Evolutionary conservation across 2,329 filamentous ascomycete species (phyloP), one percentile per base, ranked within the genome.

Genomic region (Fusarium floridanum): DNA sequence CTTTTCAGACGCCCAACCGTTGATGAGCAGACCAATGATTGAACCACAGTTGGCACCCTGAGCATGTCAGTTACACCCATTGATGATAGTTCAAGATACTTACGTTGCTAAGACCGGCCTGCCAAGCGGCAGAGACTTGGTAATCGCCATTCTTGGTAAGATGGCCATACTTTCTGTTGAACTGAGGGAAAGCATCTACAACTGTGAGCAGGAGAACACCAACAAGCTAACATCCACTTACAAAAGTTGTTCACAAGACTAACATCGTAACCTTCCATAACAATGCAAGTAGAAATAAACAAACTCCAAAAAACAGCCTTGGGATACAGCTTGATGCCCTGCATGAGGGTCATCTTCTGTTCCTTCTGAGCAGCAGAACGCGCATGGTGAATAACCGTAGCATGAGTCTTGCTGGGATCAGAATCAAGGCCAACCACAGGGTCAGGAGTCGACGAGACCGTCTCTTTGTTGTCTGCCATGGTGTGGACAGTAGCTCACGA

Each of bases 201-300:
- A 5, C 5, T 20, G 27, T 32, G 1, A 24, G 66, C 17, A 64
- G 27, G 22, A n/a, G 16, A 60, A 34, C 2, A 17, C 3, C 12
- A 34, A 32, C 24, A 1, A n/a, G 22, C 5, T 5, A 27, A 11
- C 8, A 37, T 3, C 2, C 11, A 67, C 74, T 53, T 27, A 76
- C 74, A 76, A 8, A 76, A 76, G 43, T 77, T 77, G 63, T 76
- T 76, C 0, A 76, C 74, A 0, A 76, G 55, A 4, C 66, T 67
- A 27, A 76, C 73, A 3, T 76, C 74, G 5, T 75, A 76, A 10
- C 74, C 74, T 55, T 76, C 74, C 74, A 76, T 76, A 16, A 76
- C 74, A 61, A 76, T 76, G 20, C 72, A 76, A 10, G 74, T 76
- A 2, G 74, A 76, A 29, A 76, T 76, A 7, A 76, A 64, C 4